A percentile compares a stretch with the other conserved stretches of the same genome.
Evolutionary conservation across 345 rosid genomes (phyloP).

Genomic region (Kernera saxatilis): DNA sequence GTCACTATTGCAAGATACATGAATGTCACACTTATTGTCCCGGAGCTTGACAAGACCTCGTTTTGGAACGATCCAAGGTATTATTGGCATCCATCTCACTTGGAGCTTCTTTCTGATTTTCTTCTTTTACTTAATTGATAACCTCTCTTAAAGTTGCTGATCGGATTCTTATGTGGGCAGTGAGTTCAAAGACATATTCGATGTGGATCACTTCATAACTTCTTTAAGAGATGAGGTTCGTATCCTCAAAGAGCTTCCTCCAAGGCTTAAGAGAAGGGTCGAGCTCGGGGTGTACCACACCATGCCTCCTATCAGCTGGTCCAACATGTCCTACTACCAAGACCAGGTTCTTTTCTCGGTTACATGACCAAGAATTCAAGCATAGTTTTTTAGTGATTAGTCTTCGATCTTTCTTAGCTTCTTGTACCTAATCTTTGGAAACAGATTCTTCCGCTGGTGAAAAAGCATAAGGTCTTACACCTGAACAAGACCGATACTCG

Average conservation of each 20-base stretch:
- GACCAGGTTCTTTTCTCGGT: slow-evolving; percentile 44
- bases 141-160: slow-evolving; percentile 6
- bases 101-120: neutral
- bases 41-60: slow-evolving; percentile 79
- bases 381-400: neutral
- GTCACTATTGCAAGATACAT: slow-evolving; percentile 76
- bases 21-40: slow-evolving; percentile 87
- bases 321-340: slow-evolving; percentile 71
- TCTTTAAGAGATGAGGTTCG: slow-evolving; percentile 85
- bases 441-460: slow-evolving; percentile 92
- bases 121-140: neutral
- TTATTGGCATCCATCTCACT: neutral
- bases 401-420: neutral
- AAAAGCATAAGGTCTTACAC: slow-evolving; percentile 78
- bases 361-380: neutral
- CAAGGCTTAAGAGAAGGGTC: slow-evolving; percentile 61
- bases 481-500: slow-evolving; percentile 89
- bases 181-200: slow-evolving; percentile 83
- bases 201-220: slow-evolving; percentile 72
- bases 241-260: slow-evolving; percentile 75
- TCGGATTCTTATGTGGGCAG: slow-evolving; percentile 33
- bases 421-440: neutral
- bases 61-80: slow-evolving; percentile 94
- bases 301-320: slow-evolving; percentile 90
- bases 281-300: slow-evolving; percentile 54